phyloP scores from a whole-genome alignment of 1,284 basidiomycete genomes.

The Afroboletus lepidellus region DNA sequence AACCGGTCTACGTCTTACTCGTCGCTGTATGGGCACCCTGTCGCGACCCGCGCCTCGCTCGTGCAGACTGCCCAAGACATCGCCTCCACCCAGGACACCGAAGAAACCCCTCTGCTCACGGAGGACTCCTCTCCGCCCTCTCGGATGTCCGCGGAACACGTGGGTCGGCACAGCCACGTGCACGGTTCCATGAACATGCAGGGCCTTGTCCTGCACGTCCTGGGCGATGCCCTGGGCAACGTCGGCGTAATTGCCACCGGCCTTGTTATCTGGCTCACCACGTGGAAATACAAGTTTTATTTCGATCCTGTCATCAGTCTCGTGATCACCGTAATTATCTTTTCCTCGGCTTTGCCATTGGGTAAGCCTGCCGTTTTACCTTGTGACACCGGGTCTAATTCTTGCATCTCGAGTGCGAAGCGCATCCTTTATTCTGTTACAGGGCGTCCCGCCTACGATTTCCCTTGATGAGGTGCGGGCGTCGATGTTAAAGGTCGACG shows the following conservation, averaged over 20 bases:
- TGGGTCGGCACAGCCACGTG: conserved; percentile 46
- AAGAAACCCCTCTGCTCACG: conserved; percentile 43
- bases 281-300: conserved; percentile 83
- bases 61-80: conserved; percentile 87
- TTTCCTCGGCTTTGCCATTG: conserved; percentile 91
- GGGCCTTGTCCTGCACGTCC: conserved; percentile 90
- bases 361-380: conserved; percentile 47
- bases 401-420: conserved; percentile 65
- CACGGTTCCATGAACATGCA: conserved; percentile 97
- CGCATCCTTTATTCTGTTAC: conserved; percentile 94
- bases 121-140: conserved; percentile 9
- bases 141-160: conserved; percentile 20
- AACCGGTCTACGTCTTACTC: conserved; percentile 54
- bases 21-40: conserved; percentile 82
- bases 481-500: conserved; percentile 78
- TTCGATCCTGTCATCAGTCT: conserved; percentile 94
- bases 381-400: conserved; percentile 14
- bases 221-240: conserved; percentile 97
- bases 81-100: conserved; percentile 41
- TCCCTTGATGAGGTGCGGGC: conserved; percentile 85
- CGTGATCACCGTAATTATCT: conserved; percentile 95
- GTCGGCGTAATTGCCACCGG: conserved; percentile 97
- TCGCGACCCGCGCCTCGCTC: conserved; percentile 83
- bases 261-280: conserved; percentile 85
- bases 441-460: conserved; percentile 90